A percentile compares a stretch with the other conserved stretches of the same genome.
Evolutionary conservation across 1,284 basidiomycete genomes (phyloP).

Genomic region (Tylopilus orsonianus): DNA sequence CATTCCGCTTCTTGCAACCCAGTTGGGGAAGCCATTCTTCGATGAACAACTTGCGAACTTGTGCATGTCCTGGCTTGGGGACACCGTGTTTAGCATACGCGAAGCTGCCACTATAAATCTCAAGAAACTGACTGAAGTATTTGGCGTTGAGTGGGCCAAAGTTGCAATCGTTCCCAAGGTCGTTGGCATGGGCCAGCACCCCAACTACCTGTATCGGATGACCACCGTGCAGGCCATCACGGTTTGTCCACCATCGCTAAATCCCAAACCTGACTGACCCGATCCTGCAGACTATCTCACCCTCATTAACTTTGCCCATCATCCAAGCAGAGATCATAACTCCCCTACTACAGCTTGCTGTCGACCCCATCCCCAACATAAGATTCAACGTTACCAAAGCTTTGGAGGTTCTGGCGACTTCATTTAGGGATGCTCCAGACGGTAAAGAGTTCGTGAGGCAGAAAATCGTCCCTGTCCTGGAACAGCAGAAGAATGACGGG

Average conservation of each 20-base stretch:
- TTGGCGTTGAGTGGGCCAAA: constrained; percentile 98
- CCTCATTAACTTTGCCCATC: constrained; percentile 86
- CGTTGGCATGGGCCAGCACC: constrained; percentile 95
- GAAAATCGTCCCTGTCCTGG: constrained; percentile 80
- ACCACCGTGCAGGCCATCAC: constrained; percentile 99
- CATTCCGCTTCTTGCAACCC: constrained; percentile 92
- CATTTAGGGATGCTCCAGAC: constrained; percentile 66
- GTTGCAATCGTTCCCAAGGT: constrained; percentile 96
- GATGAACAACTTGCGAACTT: constrained; percentile 96
- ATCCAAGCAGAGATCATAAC: constrained; percentile 86
- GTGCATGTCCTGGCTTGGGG: constrained; percentile 99
- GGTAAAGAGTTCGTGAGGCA: constrained; percentile 75
- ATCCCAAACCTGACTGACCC: constrained; percentile 10
- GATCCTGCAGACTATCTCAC: constrained; percentile 79
- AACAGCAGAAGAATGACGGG: constrained; percentile 85
- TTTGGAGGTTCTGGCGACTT: constrained; percentile 80
- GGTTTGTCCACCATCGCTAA: constrained; percentile 48
- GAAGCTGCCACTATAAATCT: constrained; percentile 97
- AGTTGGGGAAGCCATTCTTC: constrained; percentile 96
- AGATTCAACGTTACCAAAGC: constrained; percentile 99
- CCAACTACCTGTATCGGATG: constrained; percentile 98
- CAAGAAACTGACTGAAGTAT: constrained; percentile 97
- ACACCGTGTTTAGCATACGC: constrained; percentile 97
- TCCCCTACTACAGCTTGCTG: constrained; percentile 81
- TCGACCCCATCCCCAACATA: constrained; percentile 97